Conservation (phyloP, 108 stramenopile genomes). For the Aurantiochytrium sp. region DNA sequence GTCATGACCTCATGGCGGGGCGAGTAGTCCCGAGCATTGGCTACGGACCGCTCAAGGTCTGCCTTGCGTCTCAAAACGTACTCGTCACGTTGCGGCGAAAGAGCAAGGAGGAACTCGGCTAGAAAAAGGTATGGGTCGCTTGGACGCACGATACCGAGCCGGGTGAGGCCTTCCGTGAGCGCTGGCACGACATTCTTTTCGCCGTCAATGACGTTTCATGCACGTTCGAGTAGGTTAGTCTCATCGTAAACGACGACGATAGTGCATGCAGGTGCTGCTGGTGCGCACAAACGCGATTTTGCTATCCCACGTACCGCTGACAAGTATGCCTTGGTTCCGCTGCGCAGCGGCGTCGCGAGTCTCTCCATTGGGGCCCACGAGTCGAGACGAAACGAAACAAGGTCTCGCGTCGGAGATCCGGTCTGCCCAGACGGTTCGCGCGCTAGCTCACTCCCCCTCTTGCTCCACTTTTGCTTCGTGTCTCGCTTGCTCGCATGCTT, state of each 20-base stretch:
- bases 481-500: too few species aligned
- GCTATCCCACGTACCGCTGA: background rate
- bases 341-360: background rate
- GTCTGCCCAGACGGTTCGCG: too few species aligned
- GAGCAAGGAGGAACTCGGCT: background rate
- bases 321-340: background rate
- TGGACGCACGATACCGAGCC: background rate
- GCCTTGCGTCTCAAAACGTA: background rate
- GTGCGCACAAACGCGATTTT: background rate
- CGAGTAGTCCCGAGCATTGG: background rate
- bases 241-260: too few species aligned
- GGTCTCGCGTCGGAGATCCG: background rate
- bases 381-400: too few species aligned
- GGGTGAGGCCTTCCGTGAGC: background rate
- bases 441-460: background rate
- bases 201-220: too few species aligned
- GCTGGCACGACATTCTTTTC: background rate
- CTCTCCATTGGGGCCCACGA: background rate
- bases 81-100: background rate
- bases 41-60: background rate
- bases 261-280: background rate
- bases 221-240: too few species aligned
- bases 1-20: background rate
- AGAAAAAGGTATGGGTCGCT: background rate
- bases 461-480: background rate